Evolutionary conservation across 2,329 filamentous ascomycete genomes (phyloP), one percentile per base, ranked within the genome.

Genomic region (Phoma sp.): DNA sequence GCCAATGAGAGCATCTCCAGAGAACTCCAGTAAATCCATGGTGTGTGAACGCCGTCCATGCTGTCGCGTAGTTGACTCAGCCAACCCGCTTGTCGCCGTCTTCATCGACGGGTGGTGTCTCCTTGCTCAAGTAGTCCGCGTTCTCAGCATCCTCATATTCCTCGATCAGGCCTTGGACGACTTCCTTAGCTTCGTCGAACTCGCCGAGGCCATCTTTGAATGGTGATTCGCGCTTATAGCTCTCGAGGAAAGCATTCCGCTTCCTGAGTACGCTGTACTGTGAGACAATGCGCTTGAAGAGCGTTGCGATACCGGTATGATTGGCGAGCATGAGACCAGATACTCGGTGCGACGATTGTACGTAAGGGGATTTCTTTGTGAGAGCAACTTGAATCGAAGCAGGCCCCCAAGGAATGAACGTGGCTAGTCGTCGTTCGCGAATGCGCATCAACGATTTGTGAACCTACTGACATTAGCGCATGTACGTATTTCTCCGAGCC

Each of bases 401-500:
- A 1, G 95, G 95, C 0, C 95, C 95, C 95, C 95, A 99, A 8
- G 96, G 95, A 60, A 99, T 99, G 71, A 99, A 99, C 0, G 91
- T 96, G 8, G 95, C 96, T 48, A 99, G 83, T 55, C 91, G 87
- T 44, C 95, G 89, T 80, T 99, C 95, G 44, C 95, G 89, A 70
- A 99, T 99, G 61, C 95, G 90, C 54, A 99, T 86, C 53, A 99
- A 81, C 61, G 93, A 98, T 84, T 99, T 99, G 81, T 99, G 95
- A 52, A 99, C 86, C 81, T 83, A 53, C 5, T 3, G 11, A 24
- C 13, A 37, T 67, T 40, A 67, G 60, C 22, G 14, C 40, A 37
- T 22, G 24, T 8, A 47, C 22, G 29, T 47, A 13, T 27, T 25
- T 47, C 11, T 7, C 9, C 30, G 11, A 11, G 2, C n/a, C 27